Evolutionary conservation across 441 rosid species (phyloP), one percentile per base, ranked within the genome.

Genomic region (Cnidoscolus chayamansa): DNA sequence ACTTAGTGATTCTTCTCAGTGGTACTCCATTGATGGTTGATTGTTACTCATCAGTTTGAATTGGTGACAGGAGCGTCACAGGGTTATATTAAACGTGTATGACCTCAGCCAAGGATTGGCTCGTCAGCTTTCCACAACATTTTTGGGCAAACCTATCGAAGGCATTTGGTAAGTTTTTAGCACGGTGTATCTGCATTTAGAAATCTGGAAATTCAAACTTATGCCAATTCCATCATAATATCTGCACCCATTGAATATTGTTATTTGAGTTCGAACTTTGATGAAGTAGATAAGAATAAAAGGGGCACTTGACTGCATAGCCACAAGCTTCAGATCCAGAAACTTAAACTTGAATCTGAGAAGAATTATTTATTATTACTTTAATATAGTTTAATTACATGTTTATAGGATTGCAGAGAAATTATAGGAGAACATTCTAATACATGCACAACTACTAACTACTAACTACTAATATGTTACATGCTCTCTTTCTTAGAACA

Each of bases 31-130:
- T 11, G 6, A 25, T 35, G 2, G 45, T 40, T 40, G 45, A 40
- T 40, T 40, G 6, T 40, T 49, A 54, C 35, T 74, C 2, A 60
- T n/a, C 50, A 53, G 19, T 72, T 43, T 60, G 65, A 65, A 56
- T 25, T 17, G 78, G 57, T 81, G 78, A 78, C 87, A 93, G 98
- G 97, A 90, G 81, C 88, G 93, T 57, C 80, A 88, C 79, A 83
- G 32, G 80, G 96, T 94, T 25, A 70, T 83, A 3, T 83, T 94
- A 87, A 84, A 90, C 71, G 89, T 94, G 37, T 92, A 94, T 72
- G 98, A 94, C 68, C 84, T 94, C 40, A 94, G 97, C 87, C 94
- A 84, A 79, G 98, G 98, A 71, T 84, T 94, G 63, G 98, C 98
- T 0, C 96, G 90, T 15, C 96, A 90, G 74, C 91, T 94, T 58